Evolutionary conservation across 495 filamentous ascomycete genomes (phyloP).

Genomic region (Aspergillus bertholletiae): DNA sequence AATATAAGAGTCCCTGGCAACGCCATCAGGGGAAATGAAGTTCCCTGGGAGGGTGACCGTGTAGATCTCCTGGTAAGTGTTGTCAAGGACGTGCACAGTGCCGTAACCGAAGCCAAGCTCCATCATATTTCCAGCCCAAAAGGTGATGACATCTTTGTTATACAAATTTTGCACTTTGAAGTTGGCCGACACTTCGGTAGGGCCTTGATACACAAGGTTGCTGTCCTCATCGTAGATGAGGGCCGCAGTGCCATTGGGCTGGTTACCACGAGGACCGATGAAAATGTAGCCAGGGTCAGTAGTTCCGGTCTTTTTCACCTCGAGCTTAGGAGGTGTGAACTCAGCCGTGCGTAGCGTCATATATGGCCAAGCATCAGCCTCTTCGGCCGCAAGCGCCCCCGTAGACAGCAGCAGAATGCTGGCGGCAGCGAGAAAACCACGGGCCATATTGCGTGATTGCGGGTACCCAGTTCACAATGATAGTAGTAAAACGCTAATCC

Average conservation of each 20-base stretch:
- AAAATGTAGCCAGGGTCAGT: slow-evolving; percentile 34
- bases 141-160: slow-evolving; percentile 32
- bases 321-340: slow-evolving; percentile 26
- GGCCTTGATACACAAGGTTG: slow-evolving; percentile 32
- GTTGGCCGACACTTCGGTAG: slow-evolving; percentile 32
- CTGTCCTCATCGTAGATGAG: slow-evolving; percentile 34
- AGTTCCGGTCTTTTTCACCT: slow-evolving; percentile 26
- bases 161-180: slow-evolving; percentile 31
- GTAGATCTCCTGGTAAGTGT: slow-evolving; percentile 37
- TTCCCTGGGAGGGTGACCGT: slow-evolving; percentile 26
- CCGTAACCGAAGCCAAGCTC: slow-evolving; percentile 31
- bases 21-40: slow-evolving; percentile 28
- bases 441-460: slow-evolving; percentile 7
- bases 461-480: background rate
- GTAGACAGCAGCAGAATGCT: slow-evolving; percentile 25
- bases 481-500: background rate
- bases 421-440: slow-evolving; percentile 16
- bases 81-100: slow-evolving; percentile 34
- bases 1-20: slow-evolving; percentile 27
- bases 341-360: slow-evolving; percentile 23
- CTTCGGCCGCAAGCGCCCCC: slow-evolving; percentile 18
- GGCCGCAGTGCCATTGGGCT: slow-evolving; percentile 26
- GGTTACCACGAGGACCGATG: slow-evolving; percentile 30
- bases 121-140: slow-evolving; percentile 36
- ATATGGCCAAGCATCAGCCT: slow-evolving; percentile 22